Evolutionary conservation across 2,329 filamentous ascomycete species (phyloP), one percentile per base, ranked within the genome.

Genomic region (Teratosphaeria destructans): DNA sequence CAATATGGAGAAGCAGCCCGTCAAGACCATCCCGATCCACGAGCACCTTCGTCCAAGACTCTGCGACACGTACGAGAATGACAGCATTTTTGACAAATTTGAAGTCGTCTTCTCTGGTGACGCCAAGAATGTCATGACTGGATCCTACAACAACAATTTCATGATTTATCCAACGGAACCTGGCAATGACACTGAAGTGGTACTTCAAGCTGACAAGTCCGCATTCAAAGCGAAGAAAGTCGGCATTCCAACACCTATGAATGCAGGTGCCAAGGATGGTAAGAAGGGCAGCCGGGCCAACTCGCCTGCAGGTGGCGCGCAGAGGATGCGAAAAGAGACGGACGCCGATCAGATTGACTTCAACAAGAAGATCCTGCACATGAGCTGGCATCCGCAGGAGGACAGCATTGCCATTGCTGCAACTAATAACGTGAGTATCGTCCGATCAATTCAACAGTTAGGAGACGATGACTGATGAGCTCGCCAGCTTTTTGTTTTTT

Each of bases 191-290:
- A 93, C 93, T 3, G 94, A 99, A 75, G 92, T 99, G 55, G 94
- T 99, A 54, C 80, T 99, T 60, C 94, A 99, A 75, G 94, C 94
- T 47, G 94, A 99, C 75, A 99, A 99, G 80, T 96, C 91, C 59
- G 94, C 94, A 11, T 99, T 99, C 85, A 99, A 99, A 79, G 94
- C 94, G 39, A 99, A 99, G 86, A 99, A 97, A 81, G 93, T 99
- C 65, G 94, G 94, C 63, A 90, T 99, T 56, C 94, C 94, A 49
- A 97, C 92, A 57, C 94, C 94, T 39, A 97, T 99, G 81, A 96
- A 96, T 77, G 81, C 83, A 56, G 66, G 62, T 26, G 53, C 19
- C 19, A 73, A 72, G 63, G 54, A 54, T 35, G 56, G 26, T 26
- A 96, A 95, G 84, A 96, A 95, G 81, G 86, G 87, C 56, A 95